Evolutionary conservation across 2,329 filamentous ascomycete genomes (phyloP).

Genomic region (Orbilia oligospora): DNA sequence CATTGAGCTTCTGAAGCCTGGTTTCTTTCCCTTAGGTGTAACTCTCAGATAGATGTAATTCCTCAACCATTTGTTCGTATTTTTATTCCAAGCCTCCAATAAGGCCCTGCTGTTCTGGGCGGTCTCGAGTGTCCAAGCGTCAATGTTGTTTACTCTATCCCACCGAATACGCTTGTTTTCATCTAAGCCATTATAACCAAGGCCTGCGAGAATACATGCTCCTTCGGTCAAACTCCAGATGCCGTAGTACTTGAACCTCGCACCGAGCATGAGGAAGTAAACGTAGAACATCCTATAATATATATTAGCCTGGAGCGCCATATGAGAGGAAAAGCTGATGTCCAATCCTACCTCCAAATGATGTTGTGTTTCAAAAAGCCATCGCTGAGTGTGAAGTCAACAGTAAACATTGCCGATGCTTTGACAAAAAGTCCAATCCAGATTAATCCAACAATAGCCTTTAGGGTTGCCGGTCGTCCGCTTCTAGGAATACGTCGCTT

Average conservation of each 20-base stretch:
- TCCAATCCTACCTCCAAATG: conserved; percentile 71
- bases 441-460: conserved; percentile 78
- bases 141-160: conserved; percentile 91
- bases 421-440: conserved; percentile 87
- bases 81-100: conserved; percentile 96
- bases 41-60: conserved; percentile 97
- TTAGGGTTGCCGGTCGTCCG: conserved; percentile 84
- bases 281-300: conserved; percentile 75
- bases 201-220: conserved; percentile 90
- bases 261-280: conserved; percentile 85
- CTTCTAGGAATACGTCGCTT: conserved; percentile 94
- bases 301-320: background rate
- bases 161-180: conserved; percentile 86
- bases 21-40: conserved; percentile 94
- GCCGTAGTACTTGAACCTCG: conserved; percentile 94
- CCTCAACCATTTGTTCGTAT: conserved; percentile 95
- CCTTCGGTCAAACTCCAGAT: conserved; percentile 96
- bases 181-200: conserved; percentile 95
- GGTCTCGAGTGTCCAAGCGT: conserved; percentile 85
- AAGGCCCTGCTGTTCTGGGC: conserved; percentile 96
- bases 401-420: conserved; percentile 77
- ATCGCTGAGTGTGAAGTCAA: conserved; percentile 76
- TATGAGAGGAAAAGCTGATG: background rate
- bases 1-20: conserved; percentile 92
- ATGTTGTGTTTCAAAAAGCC: conserved; percentile 78